Base-by-base conservation (phyloP, 1,139 yeast species). In the Pichia kudriavzevii region DNA sequence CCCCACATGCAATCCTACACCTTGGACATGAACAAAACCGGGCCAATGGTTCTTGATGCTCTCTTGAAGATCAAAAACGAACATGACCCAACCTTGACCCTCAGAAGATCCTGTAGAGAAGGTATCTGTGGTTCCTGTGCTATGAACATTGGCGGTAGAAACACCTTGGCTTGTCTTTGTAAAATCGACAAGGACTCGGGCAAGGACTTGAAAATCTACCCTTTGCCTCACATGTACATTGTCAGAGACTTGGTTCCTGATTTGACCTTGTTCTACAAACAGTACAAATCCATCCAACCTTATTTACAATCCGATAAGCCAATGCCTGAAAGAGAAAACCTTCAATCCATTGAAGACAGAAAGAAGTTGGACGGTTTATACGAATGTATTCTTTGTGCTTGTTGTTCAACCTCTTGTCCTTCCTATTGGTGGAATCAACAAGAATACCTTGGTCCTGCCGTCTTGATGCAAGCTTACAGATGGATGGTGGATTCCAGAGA, bases 371-470 rank as follows among this genome's bases (percentile, higher is more conserved):
- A 91, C 61, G 97, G 98, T 41, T 69, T 91, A 53, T 91, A 91
- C 66, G 98, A 91, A 66, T 91, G 98, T 71, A 91, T 91, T 54
- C 72, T 91, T 58, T 91, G 98, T 70, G 98, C 98, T 19, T 91
- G 98, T 67, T 91, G 98, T 66, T 88, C 97, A 26, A 93, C 99
- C 34, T 78, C 98, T 22, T 91, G 99, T 70, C 98, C 99, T 36
- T 87, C 97, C 7, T 93, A 93, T 74, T 93, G 99, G 98, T 93
- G 99, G 99, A 93, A 93, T 68, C 95, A 87, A 67, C 95, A 88
- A 65, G 94, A 93, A 69, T 93, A 93, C 67, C 71, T 93, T 55
- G 98, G 98, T 40, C 97, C 98, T 23, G 97, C 97, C 20, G 97
- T 91, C 41, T 75, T 91, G 63, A 84, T 91, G 96, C 98, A 91